Evolutionary conservation across 192 early-diverging fungal genomes (phyloP).

Genomic region (Entomortierella beljakovae): DNA sequence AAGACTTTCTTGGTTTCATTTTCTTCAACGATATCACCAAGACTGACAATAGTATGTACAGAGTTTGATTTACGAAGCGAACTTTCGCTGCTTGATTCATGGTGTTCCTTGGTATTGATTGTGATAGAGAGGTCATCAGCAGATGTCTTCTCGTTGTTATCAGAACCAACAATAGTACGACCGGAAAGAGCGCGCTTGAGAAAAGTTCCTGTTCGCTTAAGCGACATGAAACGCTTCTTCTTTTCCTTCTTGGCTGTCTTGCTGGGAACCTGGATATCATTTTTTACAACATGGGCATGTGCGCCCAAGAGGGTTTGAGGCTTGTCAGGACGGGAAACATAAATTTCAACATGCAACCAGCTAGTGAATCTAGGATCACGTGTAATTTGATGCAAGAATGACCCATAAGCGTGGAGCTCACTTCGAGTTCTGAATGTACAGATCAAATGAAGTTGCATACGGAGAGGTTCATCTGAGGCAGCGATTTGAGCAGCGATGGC

Average conservation of each 20-base stretch:
- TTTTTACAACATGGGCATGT: slow-evolving; percentile 49
- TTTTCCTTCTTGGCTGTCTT: slow-evolving; percentile 27
- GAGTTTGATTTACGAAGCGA: slow-evolving; percentile 32
- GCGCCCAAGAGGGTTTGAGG: slow-evolving; percentile 41
- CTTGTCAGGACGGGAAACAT: slow-evolving; percentile 51
- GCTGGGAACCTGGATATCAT: slow-evolving; percentile 40
- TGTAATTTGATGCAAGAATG: slow-evolving; percentile 49
- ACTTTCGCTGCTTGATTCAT: slow-evolving; percentile 24
- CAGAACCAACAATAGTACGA: slow-evolving; percentile 35
- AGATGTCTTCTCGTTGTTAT: slow-evolving; percentile 21
- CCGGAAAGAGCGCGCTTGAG: slow-evolving; percentile 48
- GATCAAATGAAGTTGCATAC: slow-evolving; percentile 45
- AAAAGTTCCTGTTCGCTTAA: slow-evolving; percentile 34
- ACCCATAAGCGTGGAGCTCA: slow-evolving; percentile 50
- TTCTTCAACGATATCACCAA: slow-evolving; percentile 40
- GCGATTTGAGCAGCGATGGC: slow-evolving; percentile 51
- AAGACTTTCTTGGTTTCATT: not conserved
- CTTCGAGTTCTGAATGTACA: slow-evolving; percentile 51
- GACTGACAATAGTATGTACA: slow-evolving; percentile 38
- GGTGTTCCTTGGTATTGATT: not conserved
- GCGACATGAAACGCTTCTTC: slow-evolving; percentile 38
- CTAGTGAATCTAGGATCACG: slow-evolving; percentile 43
- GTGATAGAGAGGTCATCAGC: not conserved
- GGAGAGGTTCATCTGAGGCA: slow-evolving; percentile 31
- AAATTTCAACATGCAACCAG: slow-evolving; percentile 49